Base-by-base conservation (phyloP, 352 stramenopile species). In the Phytophthora pistaciae region DNA sequence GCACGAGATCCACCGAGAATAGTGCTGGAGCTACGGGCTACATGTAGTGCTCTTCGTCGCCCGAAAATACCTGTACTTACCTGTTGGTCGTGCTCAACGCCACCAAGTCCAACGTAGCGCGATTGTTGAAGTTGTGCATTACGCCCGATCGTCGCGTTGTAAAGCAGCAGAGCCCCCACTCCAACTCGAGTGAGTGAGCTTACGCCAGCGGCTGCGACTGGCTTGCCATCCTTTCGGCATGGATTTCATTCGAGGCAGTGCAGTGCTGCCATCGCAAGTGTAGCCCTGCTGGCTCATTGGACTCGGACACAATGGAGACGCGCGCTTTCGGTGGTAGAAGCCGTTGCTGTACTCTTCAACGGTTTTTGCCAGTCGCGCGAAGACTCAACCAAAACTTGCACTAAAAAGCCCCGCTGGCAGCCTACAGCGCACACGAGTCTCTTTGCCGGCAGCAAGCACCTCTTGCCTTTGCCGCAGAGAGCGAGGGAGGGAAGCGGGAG, bases 221-320 rank as follows among this genome's bases (percentile, higher is more conserved):
- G 20, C 25, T 29, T 2, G 25, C 36, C 29, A 56, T 42, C 33
- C 36, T 66, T 29, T 38, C 33, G 16, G 7, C 42, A 4, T 46
- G 50, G 68, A 72, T 75, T 75, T 75, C 68, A 59, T 75, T 75
- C 68, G 68, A 72, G 31, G 56, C 38, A 40, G 21, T 52, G 29
- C n/a, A 4, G 27, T n/a, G 38, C n/a, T 53, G 42, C 42, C 16
- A 20, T 50, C 18, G 16, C 11, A 31, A 29, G 20, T 52, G 44
- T n/a, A 23, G n/a, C 20, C 14, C 44, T 25, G 44, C 5, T 23
- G 16, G 18, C 3, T 5, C n/a, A n/a, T n/a, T n/a, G n/a, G n/a
- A n/a, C n/a, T 21, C 18, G 44, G 14, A 36, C 7, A 5, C 9
- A 16, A 25, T 55, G 14, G 21, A 31, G 64, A 16, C 20, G 9